Evolutionary conservation across 148 eudicot species (phyloP), one percentile per base, ranked within the genome.

Genomic region (Amaranthus hypochondriacus): DNA sequence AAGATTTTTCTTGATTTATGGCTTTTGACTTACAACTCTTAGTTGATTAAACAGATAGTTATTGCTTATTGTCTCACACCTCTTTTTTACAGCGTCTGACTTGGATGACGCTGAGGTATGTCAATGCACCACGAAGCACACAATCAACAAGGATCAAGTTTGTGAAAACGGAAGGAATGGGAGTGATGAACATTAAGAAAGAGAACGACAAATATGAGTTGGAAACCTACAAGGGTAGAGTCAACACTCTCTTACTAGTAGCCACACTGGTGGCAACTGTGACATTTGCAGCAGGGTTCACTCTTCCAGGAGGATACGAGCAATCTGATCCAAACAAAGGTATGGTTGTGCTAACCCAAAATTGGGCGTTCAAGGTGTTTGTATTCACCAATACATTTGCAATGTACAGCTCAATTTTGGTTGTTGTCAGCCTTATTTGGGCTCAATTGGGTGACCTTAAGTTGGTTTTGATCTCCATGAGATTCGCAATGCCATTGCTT

Each of bases 311-410:
- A 0, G 73, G 73, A 4, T 66, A 67, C 43, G 53, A 58, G 1
- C 62, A 73, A 6, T 60, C 14, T 44, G 63, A 15, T 18, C 78
- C 67, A 42, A 4, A 66, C 6, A 66, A 49, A 44, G 77, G 77
- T 10, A 50, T 73, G 68, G 78, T 78, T 7, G 48, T 56, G 8
- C 51, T 81, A 14, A 11, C 48, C 2, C 13, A 69, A 0, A 77
- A 65, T 48, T 6, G 43, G 43, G 63, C 70, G 14, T 81, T 81
- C 55, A 55, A 68, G 12, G 74, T 52, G 14, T 86, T 82, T 46
- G 78, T 86, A 55, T 70, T 86, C 5, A 73, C 76, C 63, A 79
- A 86, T 80, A 80, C 83, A 6, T 57, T 80, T 28, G 87, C 87
- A 0, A 71, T 86, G 82, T 84, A 75, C 69, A 78, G 75, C 55